These are phyloP conservation scores for Neurospora hispaniola DNA, from an alignment of 495 filamentous ascomycete genomes.

Conservation along the genomic window DNA sequence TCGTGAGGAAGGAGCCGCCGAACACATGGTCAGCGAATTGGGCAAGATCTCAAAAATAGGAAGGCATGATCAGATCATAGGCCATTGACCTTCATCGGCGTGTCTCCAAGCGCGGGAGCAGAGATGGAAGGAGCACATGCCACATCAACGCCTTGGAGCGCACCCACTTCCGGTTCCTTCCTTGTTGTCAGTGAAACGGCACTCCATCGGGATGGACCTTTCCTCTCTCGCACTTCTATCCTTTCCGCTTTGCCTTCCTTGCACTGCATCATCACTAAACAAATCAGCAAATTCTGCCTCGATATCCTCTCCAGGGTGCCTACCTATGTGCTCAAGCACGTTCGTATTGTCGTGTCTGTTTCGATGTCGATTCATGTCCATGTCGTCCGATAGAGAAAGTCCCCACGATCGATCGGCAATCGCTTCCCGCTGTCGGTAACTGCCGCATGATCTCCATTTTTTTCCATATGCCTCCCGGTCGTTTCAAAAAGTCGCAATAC, in stretches of 20 bases:
- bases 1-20: not conserved
- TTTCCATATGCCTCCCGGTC: not conserved
- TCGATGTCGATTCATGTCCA: not conserved
- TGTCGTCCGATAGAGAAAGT: not conserved
- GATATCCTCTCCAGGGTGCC: not conserved
- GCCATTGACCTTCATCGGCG: not conserved
- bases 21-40: not conserved
- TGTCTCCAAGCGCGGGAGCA: not conserved
- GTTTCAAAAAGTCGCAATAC: not conserved
- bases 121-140: not conserved
- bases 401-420: not conserved
- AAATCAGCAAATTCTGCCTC: not conserved
- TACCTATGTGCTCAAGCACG: not conserved
- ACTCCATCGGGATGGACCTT: not conserved
- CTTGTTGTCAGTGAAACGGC: not conserved
- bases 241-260: not conserved
- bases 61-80: not conserved
- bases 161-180: not conserved
- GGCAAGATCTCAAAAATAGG: not conserved
- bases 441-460: not conserved
- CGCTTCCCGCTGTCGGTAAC: not conserved
- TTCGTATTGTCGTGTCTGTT: not conserved
- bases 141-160: not conserved
- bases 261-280: not conserved
- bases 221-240: not conserved